Conservation (phyloP, 2,329 filamentous ascomycete genomes). For the Rosellinia necatrix region DNA sequence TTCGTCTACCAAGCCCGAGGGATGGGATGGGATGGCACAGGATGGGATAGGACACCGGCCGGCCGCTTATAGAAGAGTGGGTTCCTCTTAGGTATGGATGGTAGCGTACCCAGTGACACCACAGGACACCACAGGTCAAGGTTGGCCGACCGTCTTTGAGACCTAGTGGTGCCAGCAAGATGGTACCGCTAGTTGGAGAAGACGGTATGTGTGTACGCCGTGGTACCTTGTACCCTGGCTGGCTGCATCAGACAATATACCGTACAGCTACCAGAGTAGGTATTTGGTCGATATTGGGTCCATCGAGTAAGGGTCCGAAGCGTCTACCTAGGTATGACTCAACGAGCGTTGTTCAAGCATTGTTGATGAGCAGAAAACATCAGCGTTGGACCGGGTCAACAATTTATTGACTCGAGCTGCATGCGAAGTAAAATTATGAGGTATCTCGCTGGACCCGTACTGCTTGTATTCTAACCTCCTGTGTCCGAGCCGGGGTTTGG, state of each 20-base stretch:
- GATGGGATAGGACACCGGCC: too few species aligned
- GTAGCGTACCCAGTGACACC: neutral
- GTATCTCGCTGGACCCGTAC: neutral
- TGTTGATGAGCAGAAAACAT: slow-evolving; percentile 13
- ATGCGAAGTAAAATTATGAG: neutral
- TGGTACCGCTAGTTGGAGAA: slow-evolving; percentile 24
- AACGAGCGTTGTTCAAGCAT: neutral
- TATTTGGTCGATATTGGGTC: too few species aligned
- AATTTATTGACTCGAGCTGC: slow-evolving; percentile 14
- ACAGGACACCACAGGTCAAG: slow-evolving; percentile 14
- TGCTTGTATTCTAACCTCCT: neutral
- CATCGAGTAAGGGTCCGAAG: too few species aligned
- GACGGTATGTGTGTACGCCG: slow-evolving; percentile 9
- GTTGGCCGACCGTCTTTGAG: slow-evolving; percentile 12
- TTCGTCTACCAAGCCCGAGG: neutral
- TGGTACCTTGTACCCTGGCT: neutral
- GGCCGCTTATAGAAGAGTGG: slow-evolving; percentile 1
- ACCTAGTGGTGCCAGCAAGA: slow-evolving; percentile 28
- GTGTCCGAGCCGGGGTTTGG: neutral
- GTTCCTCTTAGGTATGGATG: neutral
- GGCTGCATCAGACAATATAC: slow-evolving; percentile 22
- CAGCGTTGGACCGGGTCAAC: slow-evolving; percentile 8
- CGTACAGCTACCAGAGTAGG: too few species aligned
- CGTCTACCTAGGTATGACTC: too few species aligned
- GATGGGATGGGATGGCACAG: too few species aligned